Percentiles rank a stretch among this genome's conserved stretches.
phyloP scores from a whole-genome alignment of 2,329 filamentous ascomycete genomes.

The Pseudogymnoascus sp. region DNA sequence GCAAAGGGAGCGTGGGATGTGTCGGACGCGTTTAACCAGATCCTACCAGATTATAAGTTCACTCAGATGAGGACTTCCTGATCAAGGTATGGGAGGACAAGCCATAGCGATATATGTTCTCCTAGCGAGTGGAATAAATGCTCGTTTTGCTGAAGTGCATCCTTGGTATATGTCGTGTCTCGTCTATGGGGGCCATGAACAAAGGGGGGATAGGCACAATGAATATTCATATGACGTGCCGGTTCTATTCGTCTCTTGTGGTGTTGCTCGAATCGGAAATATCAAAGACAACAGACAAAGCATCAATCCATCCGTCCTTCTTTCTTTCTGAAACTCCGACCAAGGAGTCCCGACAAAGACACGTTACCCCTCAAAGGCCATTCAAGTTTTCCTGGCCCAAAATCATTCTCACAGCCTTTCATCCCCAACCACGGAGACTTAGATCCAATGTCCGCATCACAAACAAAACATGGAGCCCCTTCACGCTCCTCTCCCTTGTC shows the following conservation, averaged over 20 bases:
- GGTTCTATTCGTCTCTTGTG: neutral
- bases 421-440: neutral
- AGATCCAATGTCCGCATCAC: neutral
- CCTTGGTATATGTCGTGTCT: neutral
- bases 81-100: slow-evolving; percentile 26
- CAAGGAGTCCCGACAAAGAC: neutral
- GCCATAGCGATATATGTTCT: slow-evolving; percentile 17
- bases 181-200: neutral
- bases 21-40: slow-evolving; percentile 37
- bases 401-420: neutral
- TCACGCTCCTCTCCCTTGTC: too few relatives aligned
- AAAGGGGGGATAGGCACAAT: neutral
- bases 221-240: neutral
- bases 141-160: neutral
- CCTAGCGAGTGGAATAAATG: neutral
- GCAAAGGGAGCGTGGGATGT: slow-evolving; percentile 37
- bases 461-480: neutral
- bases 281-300: neutral
- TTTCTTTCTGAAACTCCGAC: neutral
- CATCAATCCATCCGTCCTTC: neutral
- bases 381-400: neutral
- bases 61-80: slow-evolving; percentile 37
- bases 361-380: neutral
- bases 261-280: neutral
- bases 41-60: slow-evolving; percentile 39